Base-by-base conservation (phyloP, 345 rosid species). In the Syzygium aqueum region DNA sequence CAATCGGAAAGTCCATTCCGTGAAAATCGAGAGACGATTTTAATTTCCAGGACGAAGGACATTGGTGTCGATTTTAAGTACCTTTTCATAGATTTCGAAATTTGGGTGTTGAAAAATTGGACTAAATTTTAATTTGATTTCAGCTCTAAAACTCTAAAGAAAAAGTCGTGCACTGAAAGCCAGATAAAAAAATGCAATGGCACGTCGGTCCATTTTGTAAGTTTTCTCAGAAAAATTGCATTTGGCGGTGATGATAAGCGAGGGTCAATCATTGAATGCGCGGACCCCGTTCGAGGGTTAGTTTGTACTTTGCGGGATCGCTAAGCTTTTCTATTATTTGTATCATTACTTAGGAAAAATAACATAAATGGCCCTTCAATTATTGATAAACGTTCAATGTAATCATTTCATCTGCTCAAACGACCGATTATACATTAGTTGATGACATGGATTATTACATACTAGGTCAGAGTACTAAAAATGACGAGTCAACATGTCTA, bases 371-470 rank as follows among this genome's bases (percentile, higher is more conserved):
- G 17, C 46, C 1, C 23, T 4, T 8, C 0, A 33, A 1, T 17
- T 16, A 33, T 67, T 1, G 43, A 1, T 65, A 16, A 1, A 19
- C 10, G 0, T 19, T 33, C 25, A 19, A 17, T 67, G 4, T 8
- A 8, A 8, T 67, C 13, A 7, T 17, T 30, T 37, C 1, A 16
- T 16, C 8, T 30, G 37, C 21, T 67, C 43, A 2, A 30, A 30
- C 12, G 10, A 8, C 1, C 16, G 30, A 16, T 65, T n/a, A 3
- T 43, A 67, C 6, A 2, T 67, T 8, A 30, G 1, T 16, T 65
- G 37, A 65, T 19, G 21, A 65, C 22, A 3, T 30, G 2, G 5
- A 28, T 28, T 63, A 6, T 53, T 53, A 65, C 15, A 14, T 28
- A 19, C 0, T 28, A 0, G 15, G 40, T 28, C 8, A 5, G 15